Base-by-base conservation (phyloP, 140 eudicot species). In the Senecio squalidus region DNA sequence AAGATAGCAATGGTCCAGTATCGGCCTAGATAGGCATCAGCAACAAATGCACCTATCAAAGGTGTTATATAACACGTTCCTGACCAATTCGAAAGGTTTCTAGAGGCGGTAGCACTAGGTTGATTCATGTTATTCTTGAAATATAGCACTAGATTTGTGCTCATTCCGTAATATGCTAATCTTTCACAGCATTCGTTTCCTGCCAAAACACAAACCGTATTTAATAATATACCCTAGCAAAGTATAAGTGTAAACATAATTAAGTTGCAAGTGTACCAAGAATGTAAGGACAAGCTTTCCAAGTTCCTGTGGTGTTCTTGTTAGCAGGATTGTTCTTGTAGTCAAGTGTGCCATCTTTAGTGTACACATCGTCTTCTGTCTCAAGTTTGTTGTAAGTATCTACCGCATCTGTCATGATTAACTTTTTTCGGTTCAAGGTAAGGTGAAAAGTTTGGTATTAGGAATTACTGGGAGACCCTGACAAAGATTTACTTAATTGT, bases 221-320 rank as follows among this genome's bases (percentile, higher is more conserved):
- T 9, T 34, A 31, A 50, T 6, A 15, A n/a, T n/a, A n/a, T n/a
- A n/a, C n/a, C n/a, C 0, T 16, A 14, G 16, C 21, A 1, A 15
- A 11, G 23, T 10, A 44, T 44, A 26, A 9, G 4, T 60, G 10
- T 1, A 4, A 40, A 40, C 44, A 11, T 34, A 2, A n/a, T 13
- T 11, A 43, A 25, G 45, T 40, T 9, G 13, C 10, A 47, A 21
- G 22, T n/a, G 17, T 16, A 83, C 95, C 95, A 30, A 86, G 95
- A 47, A 86, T 86, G 49, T 68, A 83, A 58, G 88, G 93, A 48
- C 95, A 83, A 16, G 95, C 95, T 75, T 75, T 86, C 95, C 95
- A 86, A 9, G 79, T 83, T 75, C 95, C 93, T 25, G 93, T 86
- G 29, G 74, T 56, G 26, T 69, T 68, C 70, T 75, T 74, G 72